Conservation (phyloP, 495 filamentous ascomycete genomes). For the Xylaria grammica region DNA sequence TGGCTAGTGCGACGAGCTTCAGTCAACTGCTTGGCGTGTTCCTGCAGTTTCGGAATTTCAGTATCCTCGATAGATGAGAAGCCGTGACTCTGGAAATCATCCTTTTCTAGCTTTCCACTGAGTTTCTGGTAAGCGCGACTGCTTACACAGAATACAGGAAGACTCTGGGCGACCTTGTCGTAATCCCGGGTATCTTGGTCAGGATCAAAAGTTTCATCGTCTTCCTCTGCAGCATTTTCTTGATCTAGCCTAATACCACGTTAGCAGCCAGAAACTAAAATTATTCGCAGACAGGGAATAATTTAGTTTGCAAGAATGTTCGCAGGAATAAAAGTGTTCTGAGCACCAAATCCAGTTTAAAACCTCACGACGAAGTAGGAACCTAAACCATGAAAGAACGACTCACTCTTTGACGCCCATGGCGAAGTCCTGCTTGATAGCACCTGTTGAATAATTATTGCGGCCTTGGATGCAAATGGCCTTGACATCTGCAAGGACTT, state of each 20-base stretch:
- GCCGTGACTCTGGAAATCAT: constrained; percentile 45
- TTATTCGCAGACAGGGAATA: neutral
- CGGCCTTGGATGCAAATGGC: constrained; percentile 61
- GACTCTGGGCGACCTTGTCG: constrained; percentile 57
- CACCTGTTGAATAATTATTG: constrained; percentile 61
- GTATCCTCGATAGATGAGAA: constrained; percentile 42
- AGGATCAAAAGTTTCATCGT: constrained; percentile 44
- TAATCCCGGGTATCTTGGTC: constrained; percentile 63
- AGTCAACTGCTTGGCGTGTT: constrained; percentile 65
- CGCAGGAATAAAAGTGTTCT: too few relatives aligned
- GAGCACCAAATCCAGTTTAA: too few relatives aligned
- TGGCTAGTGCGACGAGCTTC: constrained; percentile 41
- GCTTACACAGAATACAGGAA: constrained; percentile 70
- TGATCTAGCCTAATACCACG: constrained; percentile 36
- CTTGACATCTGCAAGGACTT: constrained; percentile 39
- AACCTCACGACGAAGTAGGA: neutral
- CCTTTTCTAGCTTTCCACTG: constrained; percentile 53
- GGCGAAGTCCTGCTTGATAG: constrained; percentile 66
- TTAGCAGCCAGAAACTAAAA: constrained; percentile 15
- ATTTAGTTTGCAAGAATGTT: too few relatives aligned
- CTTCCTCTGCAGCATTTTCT: constrained; percentile 36
- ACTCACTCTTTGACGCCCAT: constrained; percentile 58
- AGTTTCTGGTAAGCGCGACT: constrained; percentile 67
- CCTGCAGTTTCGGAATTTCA: constrained; percentile 65
- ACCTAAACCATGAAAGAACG: neutral